Conservation (phyloP, 176 grass and related monocot genomes). For the Hordeum vulgare region MorexV3_pseudomolecules_assembly NC_058522.1:544264057-544264556, state of each 20-base stretch:
- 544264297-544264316: not conserved
- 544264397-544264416: not conserved
- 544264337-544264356: not conserved
- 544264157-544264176: not conserved
- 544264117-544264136: not conserved
- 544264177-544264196: constrained; percentile 1
- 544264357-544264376: not conserved
- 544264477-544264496: not conserved
- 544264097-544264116: not conserved
- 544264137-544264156: not conserved
- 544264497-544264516: not conserved
- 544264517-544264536: not conserved
- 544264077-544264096: not conserved
- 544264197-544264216: not conserved
- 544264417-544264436: not conserved
- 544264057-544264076: not conserved
- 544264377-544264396: not conserved
- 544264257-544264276: not conserved
- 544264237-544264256: not conserved
- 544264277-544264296: not conserved
- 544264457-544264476: not conserved
- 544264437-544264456: not conserved
- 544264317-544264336: not conserved
- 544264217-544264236: not conserved
- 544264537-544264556: not conserved